Percentiles rank a stretch among this genome's conserved stretches.
These are phyloP conservation scores for Nicotiana sylvestris DNA, from an alignment of 257 asterid genomes.

Conservation along the genomic window DNA sequence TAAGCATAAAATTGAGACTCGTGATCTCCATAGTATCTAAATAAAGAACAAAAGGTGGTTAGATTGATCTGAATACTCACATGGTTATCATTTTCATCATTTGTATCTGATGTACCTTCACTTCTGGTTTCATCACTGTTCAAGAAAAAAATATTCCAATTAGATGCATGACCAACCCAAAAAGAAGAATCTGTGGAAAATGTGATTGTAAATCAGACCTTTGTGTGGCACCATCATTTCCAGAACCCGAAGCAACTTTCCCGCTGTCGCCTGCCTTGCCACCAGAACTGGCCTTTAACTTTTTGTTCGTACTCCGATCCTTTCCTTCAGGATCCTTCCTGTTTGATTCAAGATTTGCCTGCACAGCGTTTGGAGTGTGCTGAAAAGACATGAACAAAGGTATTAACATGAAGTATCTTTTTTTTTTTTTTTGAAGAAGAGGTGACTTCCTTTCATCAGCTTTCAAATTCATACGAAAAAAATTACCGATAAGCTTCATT, in stretches of 20 bases:
- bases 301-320: constrained; percentile 53
- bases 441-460: not conserved
- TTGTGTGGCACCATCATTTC: constrained; percentile 79
- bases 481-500: constrained; percentile 18
- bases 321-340: constrained; percentile 60
- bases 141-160: constrained; percentile 29
- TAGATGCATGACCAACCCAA: constrained; percentile 7
- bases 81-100: constrained; percentile 69
- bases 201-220: constrained; percentile 38
- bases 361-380: constrained; percentile 47
- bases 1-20: not conserved
- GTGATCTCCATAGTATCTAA: not conserved
- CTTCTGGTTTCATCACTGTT: constrained; percentile 86
- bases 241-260: constrained; percentile 74
- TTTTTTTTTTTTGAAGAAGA: not conserved
- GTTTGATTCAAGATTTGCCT: constrained; percentile 51
- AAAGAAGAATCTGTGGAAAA: constrained; percentile 1
- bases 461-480: not conserved
- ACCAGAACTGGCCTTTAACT: constrained; percentile 45
- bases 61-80: constrained; percentile 25
- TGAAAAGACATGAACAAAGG: constrained; percentile 1
- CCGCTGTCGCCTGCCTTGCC: constrained; percentile 56
- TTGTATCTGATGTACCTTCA: constrained; percentile 80
- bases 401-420: not conserved
- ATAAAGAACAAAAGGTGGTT: not conserved